A percentile compares a stretch with the other conserved stretches of the same genome.
Conservation (phyloP, 108 stramenopile species). For the Chaetoceros muelleri region DNA sequence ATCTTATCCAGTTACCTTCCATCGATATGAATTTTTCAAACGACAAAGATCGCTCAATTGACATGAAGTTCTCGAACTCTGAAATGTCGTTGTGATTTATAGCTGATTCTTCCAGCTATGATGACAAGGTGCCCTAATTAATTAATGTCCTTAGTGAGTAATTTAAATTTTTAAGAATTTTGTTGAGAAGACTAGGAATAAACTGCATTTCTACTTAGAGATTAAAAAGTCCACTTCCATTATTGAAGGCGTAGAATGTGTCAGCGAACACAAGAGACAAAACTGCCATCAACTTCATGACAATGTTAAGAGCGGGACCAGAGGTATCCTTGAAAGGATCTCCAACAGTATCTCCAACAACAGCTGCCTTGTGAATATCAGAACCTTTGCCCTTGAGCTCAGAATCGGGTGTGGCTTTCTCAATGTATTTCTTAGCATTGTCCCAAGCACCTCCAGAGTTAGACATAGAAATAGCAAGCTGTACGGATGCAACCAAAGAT, state of each 20-base stretch:
- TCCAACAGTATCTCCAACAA: constrained; percentile 96
- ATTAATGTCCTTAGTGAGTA: too few relatives aligned
- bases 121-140: too few relatives aligned
- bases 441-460: constrained; percentile 99
- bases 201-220: too few relatives aligned
- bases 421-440: constrained; percentile 98
- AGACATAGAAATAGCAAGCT: constrained; percentile 96
- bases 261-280: constrained; percentile 94
- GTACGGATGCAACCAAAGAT: constrained; percentile 80
- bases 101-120: too few relatives aligned
- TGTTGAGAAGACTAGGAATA: too few relatives aligned
- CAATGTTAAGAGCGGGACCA: constrained; percentile 95
- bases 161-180: too few relatives aligned
- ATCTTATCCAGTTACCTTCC: too few relatives aligned
- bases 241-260: constrained; percentile 89
- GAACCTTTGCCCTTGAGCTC: constrained; percentile 89
- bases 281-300: constrained; percentile 98
- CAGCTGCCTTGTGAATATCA: constrained; percentile 93
- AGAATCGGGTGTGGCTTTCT: constrained; percentile 77
- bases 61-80: too few relatives aligned
- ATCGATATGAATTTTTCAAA: too few relatives aligned
- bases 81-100: too few relatives aligned
- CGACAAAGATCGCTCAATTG: too few relatives aligned
- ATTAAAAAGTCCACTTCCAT: constrained; percentile 66
- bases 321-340: constrained; percentile 99